phyloP scores from a whole-genome alignment of 202 grass and related monocot species.

The Panicum hallii region DNA sequence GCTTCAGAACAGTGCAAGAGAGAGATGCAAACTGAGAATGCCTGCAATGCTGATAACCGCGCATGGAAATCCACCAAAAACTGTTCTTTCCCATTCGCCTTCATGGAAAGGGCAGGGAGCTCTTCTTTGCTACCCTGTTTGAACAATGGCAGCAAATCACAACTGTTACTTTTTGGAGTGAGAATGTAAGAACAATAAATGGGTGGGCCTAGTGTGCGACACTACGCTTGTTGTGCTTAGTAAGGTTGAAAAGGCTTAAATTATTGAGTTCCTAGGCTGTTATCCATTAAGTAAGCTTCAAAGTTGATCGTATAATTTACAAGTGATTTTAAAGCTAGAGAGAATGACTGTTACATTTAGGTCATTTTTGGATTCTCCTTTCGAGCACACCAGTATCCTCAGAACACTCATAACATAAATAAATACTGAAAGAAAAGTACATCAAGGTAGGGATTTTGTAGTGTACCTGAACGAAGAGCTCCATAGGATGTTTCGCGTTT shows the following conservation, averaged over 20 bases:
- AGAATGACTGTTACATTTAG: neutral
- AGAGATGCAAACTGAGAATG: constrained; percentile 88
- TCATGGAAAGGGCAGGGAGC: constrained; percentile 72
- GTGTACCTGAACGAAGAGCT: constrained; percentile 79
- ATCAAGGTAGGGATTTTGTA: neutral
- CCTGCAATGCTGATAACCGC: constrained; percentile 75
- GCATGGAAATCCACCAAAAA: constrained; percentile 90
- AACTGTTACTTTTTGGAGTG: constrained; percentile 23
- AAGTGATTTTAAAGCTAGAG: constrained; percentile 2
- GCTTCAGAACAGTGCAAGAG: constrained; percentile 82
- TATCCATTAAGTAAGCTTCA: neutral
- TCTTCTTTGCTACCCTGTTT: constrained; percentile 90
- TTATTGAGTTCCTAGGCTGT: constrained; percentile 16
- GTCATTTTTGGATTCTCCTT: neutral
- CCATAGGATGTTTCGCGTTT: constrained; percentile 64
- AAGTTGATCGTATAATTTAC: neutral
- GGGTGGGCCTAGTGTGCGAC: neutral
- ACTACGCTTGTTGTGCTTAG: neutral
- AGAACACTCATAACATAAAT: constrained; percentile 3
- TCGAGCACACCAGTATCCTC: neutral
- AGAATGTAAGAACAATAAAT: constrained; percentile 27
- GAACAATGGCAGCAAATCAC: constrained; percentile 26
- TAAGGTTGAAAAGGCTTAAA: constrained; percentile 13
- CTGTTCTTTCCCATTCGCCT: constrained; percentile 61
- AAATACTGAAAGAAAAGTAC: neutral